These are phyloP conservation scores for Urochloa ruziziensis DNA, from an alignment of 176 grass and related monocot species.

Conservation along the genomic window DNA sequence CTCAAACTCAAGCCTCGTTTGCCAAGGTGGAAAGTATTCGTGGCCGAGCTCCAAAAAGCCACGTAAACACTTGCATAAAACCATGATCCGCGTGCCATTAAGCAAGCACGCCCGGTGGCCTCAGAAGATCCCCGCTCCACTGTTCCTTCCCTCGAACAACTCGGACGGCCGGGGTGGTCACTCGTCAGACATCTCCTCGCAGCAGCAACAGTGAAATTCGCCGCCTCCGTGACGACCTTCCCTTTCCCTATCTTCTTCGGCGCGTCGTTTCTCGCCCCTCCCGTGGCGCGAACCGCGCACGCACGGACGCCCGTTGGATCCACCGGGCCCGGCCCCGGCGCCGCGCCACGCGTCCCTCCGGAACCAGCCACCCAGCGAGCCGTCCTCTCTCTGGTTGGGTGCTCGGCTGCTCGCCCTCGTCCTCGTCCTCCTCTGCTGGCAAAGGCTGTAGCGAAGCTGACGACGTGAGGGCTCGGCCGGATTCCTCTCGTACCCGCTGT, in stretches of 20 bases:
- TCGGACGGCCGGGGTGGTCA: too few relatives aligned
- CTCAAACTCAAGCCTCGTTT: too few relatives aligned
- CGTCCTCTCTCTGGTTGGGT: neutral
- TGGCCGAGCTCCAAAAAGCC: too few relatives aligned
- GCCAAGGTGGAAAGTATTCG: too few relatives aligned
- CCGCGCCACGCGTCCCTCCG: neutral
- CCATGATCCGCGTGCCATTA: too few relatives aligned
- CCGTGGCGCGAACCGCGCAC: neutral
- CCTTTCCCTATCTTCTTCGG: neutral
- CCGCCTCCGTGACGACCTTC: neutral
- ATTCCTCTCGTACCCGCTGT: neutral
- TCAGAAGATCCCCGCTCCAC: too few relatives aligned
- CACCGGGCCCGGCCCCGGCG: neutral
- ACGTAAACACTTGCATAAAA: too few relatives aligned
- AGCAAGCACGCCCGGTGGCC: too few relatives aligned
- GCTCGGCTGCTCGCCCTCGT: neutral
- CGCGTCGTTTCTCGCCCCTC: neutral
- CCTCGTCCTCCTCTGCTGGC: too few relatives aligned
- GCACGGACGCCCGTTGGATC: conserved; percentile 1
- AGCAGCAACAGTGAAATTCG: neutral
- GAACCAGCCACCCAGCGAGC: neutral
- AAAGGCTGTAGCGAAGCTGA: neutral
- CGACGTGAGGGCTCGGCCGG: neutral
- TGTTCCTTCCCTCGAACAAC: too few relatives aligned
- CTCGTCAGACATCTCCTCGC: too few relatives aligned